These are phyloP conservation scores for Macrophomina pseudophaseolina DNA, from an alignment of 2,329 filamentous ascomycete species.

Conservation along the genomic window DNA sequence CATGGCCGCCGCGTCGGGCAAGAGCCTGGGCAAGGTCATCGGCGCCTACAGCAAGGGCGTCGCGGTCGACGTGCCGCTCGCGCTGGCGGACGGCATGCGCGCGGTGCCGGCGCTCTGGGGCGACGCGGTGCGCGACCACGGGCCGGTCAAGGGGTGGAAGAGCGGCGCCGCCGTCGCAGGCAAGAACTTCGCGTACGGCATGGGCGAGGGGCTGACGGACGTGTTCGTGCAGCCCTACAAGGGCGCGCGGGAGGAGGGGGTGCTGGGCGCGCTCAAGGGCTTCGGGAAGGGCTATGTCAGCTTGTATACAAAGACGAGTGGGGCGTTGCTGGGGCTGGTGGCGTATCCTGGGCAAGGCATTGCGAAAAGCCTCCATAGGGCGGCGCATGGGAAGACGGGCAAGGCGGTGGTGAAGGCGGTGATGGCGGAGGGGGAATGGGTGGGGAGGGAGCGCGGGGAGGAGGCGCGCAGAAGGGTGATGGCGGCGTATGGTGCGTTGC, in stretches of 20 bases:
- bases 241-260: constrained; percentile 40
- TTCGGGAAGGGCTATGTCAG: neutral
- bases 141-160: constrained; percentile 41
- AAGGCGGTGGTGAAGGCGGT: neutral
- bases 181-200: constrained; percentile 40
- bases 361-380: neutral
- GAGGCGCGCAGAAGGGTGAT: too few species aligned
- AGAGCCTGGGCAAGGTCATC: constrained; percentile 34
- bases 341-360: constrained; percentile 4
- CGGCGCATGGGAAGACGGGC: neutral
- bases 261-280: constrained; percentile 15
- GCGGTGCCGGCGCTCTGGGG: constrained; percentile 36
- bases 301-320: neutral
- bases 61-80: constrained; percentile 45
- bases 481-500: too few species aligned
- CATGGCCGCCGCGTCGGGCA: constrained; percentile 29
- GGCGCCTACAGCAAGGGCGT: constrained; percentile 37
- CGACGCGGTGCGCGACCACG: constrained; percentile 28
- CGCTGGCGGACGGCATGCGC: constrained; percentile 43
- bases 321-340: neutral
- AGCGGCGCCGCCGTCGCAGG: constrained; percentile 40
- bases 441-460: neutral
- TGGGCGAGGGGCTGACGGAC: constrained; percentile 40
- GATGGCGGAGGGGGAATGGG: neutral
- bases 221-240: constrained; percentile 31